A percentile compares a stretch with the other conserved stretches of the same genome.
Evolutionary conservation across 2,329 filamentous ascomycete species (phyloP).

Genomic region (Didymella lethalis): DNA sequence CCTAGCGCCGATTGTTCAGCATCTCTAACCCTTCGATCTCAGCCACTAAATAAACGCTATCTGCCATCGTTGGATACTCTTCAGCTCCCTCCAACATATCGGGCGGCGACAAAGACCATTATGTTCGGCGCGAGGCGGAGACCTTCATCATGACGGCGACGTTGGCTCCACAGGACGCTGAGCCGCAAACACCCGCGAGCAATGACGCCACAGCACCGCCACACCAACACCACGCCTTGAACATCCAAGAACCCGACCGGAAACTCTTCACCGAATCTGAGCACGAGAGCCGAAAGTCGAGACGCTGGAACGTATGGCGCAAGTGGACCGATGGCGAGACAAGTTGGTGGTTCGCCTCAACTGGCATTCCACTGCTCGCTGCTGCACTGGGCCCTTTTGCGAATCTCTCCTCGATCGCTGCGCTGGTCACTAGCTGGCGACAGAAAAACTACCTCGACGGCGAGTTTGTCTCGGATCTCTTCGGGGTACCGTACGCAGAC

Average conservation of each 20-base stretch:
- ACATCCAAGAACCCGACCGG: background rate
- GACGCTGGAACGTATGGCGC: constrained; percentile 7
- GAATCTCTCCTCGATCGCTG: constrained; percentile 86
- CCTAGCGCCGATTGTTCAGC: constrained; percentile 33
- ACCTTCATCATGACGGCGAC: constrained; percentile 1
- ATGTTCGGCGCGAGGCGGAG: background rate
- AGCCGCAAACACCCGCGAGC: constrained; percentile 5
- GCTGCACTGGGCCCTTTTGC: constrained; percentile 86
- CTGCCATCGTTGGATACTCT: background rate
- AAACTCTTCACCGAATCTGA: background rate
- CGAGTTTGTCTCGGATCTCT: constrained; percentile 59
- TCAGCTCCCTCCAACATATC: background rate
- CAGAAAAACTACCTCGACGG: constrained; percentile 61
- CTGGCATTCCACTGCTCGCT: constrained; percentile 68
- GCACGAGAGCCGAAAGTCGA: background rate
- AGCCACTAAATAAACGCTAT: background rate
- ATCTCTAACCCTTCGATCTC: constrained; percentile 13
- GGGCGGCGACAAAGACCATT: background rate
- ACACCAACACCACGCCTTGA: background rate
- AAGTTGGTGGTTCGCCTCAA: constrained; percentile 53
- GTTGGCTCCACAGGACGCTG: background rate
- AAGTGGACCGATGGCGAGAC: constrained; percentile 15
- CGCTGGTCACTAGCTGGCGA: constrained; percentile 82
- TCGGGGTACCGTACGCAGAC: constrained; percentile 68
- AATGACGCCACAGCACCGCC: background rate